Evolutionary conservation across 2,329 filamentous ascomycete genomes (phyloP).

Genomic region (Penicillium sp.): DNA sequence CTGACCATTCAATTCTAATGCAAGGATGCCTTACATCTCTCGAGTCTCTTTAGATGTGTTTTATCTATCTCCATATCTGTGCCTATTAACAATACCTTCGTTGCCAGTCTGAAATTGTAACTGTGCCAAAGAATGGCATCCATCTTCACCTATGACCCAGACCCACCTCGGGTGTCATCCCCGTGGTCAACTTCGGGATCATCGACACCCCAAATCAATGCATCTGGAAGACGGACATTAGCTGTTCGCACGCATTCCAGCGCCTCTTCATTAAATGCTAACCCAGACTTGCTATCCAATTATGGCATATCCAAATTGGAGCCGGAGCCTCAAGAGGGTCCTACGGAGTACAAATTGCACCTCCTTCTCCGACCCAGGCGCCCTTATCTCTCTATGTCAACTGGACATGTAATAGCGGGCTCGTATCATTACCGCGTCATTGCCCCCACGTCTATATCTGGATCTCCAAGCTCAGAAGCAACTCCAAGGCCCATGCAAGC

Average conservation of each 20-base stretch:
- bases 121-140: constrained; percentile 68
- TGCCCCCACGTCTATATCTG: constrained; percentile 20
- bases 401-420: constrained; percentile 54
- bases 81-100: constrained; percentile 14
- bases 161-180: constrained; percentile 82
- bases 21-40: constrained; percentile 20
- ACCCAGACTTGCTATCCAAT: constrained; percentile 47
- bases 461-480: constrained; percentile 33
- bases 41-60: not conserved
- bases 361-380: constrained; percentile 76
- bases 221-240: constrained; percentile 25
- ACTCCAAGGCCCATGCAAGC: constrained; percentile 40
- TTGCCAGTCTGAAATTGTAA: constrained; percentile 14
- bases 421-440: constrained; percentile 48
- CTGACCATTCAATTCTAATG: not conserved
- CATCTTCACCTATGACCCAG: constrained; percentile 90
- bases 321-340: constrained; percentile 88
- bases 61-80: constrained; percentile 3
- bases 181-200: constrained; percentile 72
- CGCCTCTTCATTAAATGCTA: constrained; percentile 41
- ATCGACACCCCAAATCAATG: constrained; percentile 38
- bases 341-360: constrained; percentile 95
- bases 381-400: constrained; percentile 70
- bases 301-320: constrained; percentile 73
- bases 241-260: constrained; percentile 31